phyloP scores from a whole-genome alignment of 179 eudicot species.

The Beta macrorhiza region DNA sequence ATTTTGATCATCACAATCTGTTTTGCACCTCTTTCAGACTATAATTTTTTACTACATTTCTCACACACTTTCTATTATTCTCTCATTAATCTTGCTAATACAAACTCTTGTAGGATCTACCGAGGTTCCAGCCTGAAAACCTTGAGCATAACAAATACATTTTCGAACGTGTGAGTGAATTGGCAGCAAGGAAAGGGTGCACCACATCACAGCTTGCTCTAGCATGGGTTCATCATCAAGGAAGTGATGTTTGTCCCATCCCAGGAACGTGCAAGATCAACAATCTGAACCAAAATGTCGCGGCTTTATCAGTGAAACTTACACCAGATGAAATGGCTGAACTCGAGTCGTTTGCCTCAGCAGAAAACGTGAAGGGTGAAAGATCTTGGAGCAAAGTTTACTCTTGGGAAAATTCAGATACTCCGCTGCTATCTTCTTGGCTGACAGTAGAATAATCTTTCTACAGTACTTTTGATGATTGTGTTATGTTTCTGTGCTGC shows the following conservation, averaged over 20 bases:
- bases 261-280: constrained; percentile 53
- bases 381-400: constrained; percentile 4
- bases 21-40: no score
- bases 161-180: constrained; percentile 46
- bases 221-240: constrained; percentile 63
- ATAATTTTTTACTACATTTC: no score
- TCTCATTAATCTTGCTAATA: not conserved
- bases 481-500: not conserved
- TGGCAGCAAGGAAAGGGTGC: constrained; percentile 55
- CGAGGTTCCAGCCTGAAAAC: constrained; percentile 53
- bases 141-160: constrained; percentile 49
- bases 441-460: not conserved
- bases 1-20: no score
- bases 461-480: not conserved
- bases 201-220: constrained; percentile 55
- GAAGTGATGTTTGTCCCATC: constrained; percentile 52
- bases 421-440: constrained; percentile 38
- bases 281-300: constrained; percentile 46
- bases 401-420: constrained; percentile 26
- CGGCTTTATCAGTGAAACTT: constrained; percentile 46
- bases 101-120: constrained; percentile 31
- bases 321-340: constrained; percentile 42
- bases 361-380: constrained; percentile 30
- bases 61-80: constrained; percentile 5
- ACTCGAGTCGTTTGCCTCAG: constrained; percentile 37